Percentiles rank a stretch among this genome's conserved stretches.
phyloP scores from a whole-genome alignment of 1,284 basidiomycete genomes.

The Tylopilus sp. region DNA sequence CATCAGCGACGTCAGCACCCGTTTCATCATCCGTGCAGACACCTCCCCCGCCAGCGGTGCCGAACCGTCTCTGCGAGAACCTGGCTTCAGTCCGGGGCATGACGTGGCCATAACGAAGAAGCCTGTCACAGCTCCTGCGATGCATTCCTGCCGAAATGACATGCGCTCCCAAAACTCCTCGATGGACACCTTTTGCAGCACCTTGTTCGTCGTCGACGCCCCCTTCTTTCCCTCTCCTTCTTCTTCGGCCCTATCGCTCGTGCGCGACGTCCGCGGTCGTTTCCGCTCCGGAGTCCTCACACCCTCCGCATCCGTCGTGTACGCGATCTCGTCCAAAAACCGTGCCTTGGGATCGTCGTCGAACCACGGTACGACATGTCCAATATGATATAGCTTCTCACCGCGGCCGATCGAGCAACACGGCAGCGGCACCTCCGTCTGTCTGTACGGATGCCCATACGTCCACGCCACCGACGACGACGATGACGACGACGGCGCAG shows the following conservation, averaged over 20 bases:
- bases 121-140: constrained; percentile 78
- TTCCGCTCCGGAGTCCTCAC: constrained; percentile 61
- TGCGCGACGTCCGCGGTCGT: constrained; percentile 42
- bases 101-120: constrained; percentile 73
- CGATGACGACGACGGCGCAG: constrained; percentile 18
- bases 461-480: constrained; percentile 44
- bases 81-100: constrained; percentile 19
- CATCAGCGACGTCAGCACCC: constrained; percentile 64
- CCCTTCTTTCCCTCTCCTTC: constrained; percentile 32
- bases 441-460: constrained; percentile 75
- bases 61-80: constrained; percentile 31
- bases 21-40: constrained; percentile 59
- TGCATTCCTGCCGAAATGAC: constrained; percentile 92
- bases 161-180: constrained; percentile 95
- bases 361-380: constrained; percentile 79
- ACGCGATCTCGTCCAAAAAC: constrained; percentile 84
- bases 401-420: constrained; percentile 18
- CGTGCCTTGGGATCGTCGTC: constrained; percentile 92
- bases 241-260: constrained; percentile 21
- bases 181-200: constrained; percentile 52
- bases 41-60: constrained; percentile 59
- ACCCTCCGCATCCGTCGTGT: constrained; percentile 58
- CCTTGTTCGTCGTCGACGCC: constrained; percentile 35
- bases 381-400: constrained; percentile 45
- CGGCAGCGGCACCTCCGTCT: constrained; percentile 49